A percentile compares a stretch with the other conserved stretches of the same genome.
phyloP scores from a whole-genome alignment of 2,329 filamentous ascomycete species.

The Fusarium oxysporum region DNA sequence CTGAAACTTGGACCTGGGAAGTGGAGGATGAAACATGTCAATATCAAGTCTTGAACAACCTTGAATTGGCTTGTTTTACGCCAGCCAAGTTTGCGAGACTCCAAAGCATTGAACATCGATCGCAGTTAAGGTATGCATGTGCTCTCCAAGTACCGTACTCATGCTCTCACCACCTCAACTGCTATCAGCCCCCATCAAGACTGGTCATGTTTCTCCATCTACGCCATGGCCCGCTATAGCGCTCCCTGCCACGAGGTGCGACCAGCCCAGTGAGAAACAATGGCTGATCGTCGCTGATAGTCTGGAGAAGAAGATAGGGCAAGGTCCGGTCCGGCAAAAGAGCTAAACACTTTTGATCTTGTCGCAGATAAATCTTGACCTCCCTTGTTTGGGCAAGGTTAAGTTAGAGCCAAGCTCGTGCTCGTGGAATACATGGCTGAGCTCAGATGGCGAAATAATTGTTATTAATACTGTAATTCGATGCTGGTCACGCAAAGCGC shows the following conservation, averaged over 20 bases:
- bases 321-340: slow-evolving; percentile 18
- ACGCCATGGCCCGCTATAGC: slow-evolving; percentile 23
- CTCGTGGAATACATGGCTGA: background rate
- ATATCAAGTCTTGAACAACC: background rate
- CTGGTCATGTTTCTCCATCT: slow-evolving; percentile 31
- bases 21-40: slow-evolving; percentile 5
- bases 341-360: background rate
- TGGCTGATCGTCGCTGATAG: slow-evolving; percentile 22
- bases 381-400: background rate
- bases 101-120: background rate
- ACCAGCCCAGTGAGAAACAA: slow-evolving; percentile 22
- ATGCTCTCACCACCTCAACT: background rate
- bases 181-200: slow-evolving; percentile 9
- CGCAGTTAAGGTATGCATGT: background rate
- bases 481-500: background rate
- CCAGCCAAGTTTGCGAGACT: background rate
- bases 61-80: background rate
- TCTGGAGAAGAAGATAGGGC: slow-evolving; percentile 17
- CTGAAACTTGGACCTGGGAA: background rate
- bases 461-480: slow-evolving; percentile 9
- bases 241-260: slow-evolving; percentile 33
- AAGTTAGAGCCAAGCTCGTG: slow-evolving; percentile 5
- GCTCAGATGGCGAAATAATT: slow-evolving; percentile 37
- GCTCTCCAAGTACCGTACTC: background rate
- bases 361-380: background rate